Conservation (phyloP, 257 asterid genomes). For the Thymus mandschuricus region DNA sequence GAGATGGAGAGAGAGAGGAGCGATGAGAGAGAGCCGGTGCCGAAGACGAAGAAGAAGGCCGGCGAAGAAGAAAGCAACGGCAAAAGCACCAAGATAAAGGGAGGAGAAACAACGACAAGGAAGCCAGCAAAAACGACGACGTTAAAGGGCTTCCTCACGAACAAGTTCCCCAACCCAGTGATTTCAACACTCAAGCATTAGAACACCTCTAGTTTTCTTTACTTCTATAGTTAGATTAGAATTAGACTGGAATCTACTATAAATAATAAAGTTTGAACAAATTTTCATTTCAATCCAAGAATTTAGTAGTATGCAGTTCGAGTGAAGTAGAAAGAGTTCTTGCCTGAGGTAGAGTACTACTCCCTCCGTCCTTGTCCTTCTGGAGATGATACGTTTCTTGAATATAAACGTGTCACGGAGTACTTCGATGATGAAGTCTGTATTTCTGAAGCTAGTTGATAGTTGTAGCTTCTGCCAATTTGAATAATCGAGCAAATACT, state of each 20-base stretch:
- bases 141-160: not conserved
- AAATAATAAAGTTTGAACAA: too few relatives aligned
- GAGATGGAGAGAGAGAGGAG: not conserved
- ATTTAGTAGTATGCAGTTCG: too few relatives aligned
- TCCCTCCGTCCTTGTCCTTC: too few relatives aligned
- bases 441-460: not conserved
- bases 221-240: too few relatives aligned
- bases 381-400: too few relatives aligned
- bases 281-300: not conserved
- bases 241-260: too few relatives aligned
- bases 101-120: not conserved
- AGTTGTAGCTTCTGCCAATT: conserved; percentile 24
- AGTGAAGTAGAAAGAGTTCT: not conserved
- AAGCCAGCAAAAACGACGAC: not conserved
- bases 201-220: not conserved
- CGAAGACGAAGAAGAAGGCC: too few relatives aligned
- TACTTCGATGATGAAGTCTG: not conserved
- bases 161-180: not conserved
- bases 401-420: too few relatives aligned
- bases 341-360: not conserved
- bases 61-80: too few relatives aligned
- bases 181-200: not conserved
- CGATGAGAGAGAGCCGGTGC: not conserved
- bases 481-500: conserved; percentile 38
- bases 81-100: not conserved